Base-by-base conservation (phyloP, 2,329 filamentous ascomycete species). In the Leptographium procerum region DNA sequence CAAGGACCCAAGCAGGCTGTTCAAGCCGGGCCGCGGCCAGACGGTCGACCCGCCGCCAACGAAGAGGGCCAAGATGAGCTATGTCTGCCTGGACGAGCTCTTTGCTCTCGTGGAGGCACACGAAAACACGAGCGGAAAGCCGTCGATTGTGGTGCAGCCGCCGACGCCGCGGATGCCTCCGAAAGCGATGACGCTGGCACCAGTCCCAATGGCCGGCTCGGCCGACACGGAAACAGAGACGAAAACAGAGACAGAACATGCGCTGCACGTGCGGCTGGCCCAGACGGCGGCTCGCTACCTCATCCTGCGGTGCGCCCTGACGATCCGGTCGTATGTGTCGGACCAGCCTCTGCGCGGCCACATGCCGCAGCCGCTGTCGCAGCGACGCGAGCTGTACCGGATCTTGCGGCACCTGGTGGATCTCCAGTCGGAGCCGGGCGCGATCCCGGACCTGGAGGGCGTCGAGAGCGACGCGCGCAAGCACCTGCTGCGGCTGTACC, bases 291-390 rank as follows among this genome's bases (percentile, higher is more conserved):
- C 89, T 0, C 90, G 90, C 0, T 92, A 89, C 66, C 78, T 97
- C 3, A 86, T 97, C 51, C 75, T 96, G 2, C 85, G 94, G 3
- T 84, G 88, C 14, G 90, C 88, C 0, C 76, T 96, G 19, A 85
- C 89, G 0, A 73, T 97, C n/a, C 85, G 89, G 58, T 79, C 86
- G 1, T 97, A 95, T 68, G 85, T 95, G 52, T 88, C 91, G 4
- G 94, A 99, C 69, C 92, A 96, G 68, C 91, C 92, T 1, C 76
- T 99, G 24, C 81, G 94, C 16, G 91, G 94, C 0, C 81, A 85
- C 55, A 94, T 95, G 84, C 94, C 94, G 5, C 89, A 94, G 69
- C 92, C 92, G 0, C 76, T 89, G 6, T 86, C 84, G 10, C 89
- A 96, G 67, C 81, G 89, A 50, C 85, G 82, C 61, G 94, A 96